phyloP scores from a whole-genome alignment of 2,329 filamentous ascomycete genomes.

The Sporothrix sp. region DNA sequence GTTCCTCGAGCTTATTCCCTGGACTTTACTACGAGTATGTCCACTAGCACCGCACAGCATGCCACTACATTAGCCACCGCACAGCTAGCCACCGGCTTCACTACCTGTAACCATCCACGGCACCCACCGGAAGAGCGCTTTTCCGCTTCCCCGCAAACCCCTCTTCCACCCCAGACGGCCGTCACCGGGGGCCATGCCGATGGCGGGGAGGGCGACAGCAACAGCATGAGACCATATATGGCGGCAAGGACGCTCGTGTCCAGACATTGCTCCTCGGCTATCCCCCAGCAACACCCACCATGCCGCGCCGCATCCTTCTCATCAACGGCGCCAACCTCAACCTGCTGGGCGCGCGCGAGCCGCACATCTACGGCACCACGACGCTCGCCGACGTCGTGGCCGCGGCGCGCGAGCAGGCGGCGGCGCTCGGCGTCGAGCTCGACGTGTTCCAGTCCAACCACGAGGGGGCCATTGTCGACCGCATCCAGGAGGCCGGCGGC shows the following conservation, averaged over 20 bases:
- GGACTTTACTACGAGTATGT: no score
- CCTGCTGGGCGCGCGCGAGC: conserved; percentile 65
- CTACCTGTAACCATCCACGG: background rate
- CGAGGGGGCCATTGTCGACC: conserved; percentile 64
- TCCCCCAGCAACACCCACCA: no score
- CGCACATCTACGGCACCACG: conserved; percentile 60
- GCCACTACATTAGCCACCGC: background rate
- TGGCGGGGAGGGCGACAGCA: no score
- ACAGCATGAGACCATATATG: no score
- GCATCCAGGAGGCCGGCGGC: conserved; percentile 44
- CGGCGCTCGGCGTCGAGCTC: conserved; percentile 37
- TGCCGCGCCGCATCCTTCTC: conserved; percentile 48
- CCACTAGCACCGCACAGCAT: no score
- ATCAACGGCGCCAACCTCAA: conserved; percentile 81
- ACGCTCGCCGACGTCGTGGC: conserved; percentile 54
- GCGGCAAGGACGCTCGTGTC: no score
- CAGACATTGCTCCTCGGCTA: no score
- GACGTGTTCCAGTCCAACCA: conserved; percentile 65
- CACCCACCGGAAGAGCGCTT: conserved; percentile 1
- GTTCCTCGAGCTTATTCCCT: no score
- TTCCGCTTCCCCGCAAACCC: background rate
- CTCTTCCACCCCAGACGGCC: background rate
- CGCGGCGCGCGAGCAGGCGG: conserved; percentile 39
- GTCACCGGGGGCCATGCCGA: background rate
- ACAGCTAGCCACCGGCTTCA: background rate